Conservation (phyloP, 306 rosid genomes). For the Dalbergia cochinchinensis region DNA sequence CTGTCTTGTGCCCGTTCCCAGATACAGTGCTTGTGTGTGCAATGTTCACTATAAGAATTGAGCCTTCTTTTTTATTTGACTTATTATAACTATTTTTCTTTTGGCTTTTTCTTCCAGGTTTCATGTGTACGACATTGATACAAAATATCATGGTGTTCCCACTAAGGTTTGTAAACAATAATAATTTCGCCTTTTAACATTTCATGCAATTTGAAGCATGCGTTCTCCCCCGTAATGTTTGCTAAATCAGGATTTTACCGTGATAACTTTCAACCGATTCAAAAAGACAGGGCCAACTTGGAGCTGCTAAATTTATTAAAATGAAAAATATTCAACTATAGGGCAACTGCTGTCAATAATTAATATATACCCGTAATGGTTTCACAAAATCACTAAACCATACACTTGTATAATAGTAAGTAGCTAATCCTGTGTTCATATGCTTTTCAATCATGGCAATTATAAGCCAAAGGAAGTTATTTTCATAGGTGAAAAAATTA, state of each 20-base stretch:
- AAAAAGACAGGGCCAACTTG: constrained; percentile 12
- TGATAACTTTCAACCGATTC: neutral
- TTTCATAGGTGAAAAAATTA: too few species aligned
- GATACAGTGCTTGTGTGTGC: neutral
- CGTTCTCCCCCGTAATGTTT: neutral
- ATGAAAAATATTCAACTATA: neutral
- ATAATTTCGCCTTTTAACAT: neutral
- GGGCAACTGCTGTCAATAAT: neutral
- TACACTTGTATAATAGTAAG: neutral
- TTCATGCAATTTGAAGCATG: neutral
- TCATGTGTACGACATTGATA: constrained; percentile 82
- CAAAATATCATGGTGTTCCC: constrained; percentile 65
- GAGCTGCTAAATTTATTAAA: neutral
- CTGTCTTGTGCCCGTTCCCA: neutral
- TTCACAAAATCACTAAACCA: neutral
- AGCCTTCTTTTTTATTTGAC: constrained; percentile 8
- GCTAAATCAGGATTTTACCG: constrained; percentile 8
- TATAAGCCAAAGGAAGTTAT: neutral
- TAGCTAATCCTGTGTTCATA: neutral
- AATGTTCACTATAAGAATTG: neutral
- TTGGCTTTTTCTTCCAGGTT: constrained; percentile 57
- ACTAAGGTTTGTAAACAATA: constrained; percentile 65
- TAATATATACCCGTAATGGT: neutral
- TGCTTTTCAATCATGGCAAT: neutral
- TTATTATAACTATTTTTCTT: neutral